A percentile compares a stretch with the other conserved stretches of the same genome.
Conservation (phyloP, 208 protist species). For the Leishmania mexicana region DNA sequence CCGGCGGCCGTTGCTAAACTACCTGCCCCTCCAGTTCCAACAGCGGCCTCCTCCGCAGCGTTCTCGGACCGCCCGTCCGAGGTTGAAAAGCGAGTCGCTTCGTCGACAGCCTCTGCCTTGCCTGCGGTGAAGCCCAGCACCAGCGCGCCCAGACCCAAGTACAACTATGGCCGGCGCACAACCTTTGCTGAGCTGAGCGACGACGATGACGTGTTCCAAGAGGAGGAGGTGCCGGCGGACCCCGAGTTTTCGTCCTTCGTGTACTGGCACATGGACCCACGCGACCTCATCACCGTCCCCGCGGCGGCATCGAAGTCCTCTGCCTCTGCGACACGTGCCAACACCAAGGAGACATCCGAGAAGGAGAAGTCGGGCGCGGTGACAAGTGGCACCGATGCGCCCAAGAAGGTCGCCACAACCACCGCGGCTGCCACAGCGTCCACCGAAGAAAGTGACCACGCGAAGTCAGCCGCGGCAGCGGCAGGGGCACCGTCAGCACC, state of each 20-base stretch:
- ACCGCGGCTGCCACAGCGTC: not conserved
- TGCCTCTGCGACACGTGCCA: not conserved
- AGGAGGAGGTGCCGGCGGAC: slow-evolving; percentile 47
- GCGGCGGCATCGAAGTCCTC: not conserved
- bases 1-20: not conserved
- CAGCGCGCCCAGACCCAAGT: not conserved
- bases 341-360: not conserved
- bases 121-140: not conserved
- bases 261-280: slow-evolving; percentile 82
- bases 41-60: not conserved
- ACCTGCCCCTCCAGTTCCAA: not conserved
- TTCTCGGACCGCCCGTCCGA: not conserved
- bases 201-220: not conserved
- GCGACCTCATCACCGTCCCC: slow-evolving; percentile 32
- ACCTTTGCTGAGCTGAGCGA: not conserved
- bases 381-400: no score
- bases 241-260: slow-evolving; percentile 75
- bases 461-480: not conserved
- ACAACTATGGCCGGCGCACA: slow-evolving; percentile 15
- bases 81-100: not conserved
- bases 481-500: not conserved
- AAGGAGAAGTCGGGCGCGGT: not conserved
- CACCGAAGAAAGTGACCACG: not conserved
- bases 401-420: not conserved
- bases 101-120: not conserved